phyloP scores from a whole-genome alignment of 768 basidiomycete species.

The Fibroporia radiculosa region DNA sequence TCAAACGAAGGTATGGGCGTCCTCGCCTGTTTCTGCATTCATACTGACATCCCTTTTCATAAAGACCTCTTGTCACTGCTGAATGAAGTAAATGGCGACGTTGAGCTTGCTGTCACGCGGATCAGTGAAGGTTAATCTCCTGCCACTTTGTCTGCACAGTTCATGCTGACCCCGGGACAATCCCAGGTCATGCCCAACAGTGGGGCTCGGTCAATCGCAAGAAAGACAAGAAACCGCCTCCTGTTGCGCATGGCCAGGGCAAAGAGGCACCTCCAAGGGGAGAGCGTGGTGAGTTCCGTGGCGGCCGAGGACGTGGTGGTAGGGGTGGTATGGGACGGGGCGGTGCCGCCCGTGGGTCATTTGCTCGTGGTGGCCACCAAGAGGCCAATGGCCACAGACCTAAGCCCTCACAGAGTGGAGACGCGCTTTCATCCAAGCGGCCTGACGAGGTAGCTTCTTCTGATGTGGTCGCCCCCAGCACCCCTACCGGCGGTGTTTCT shows the following conservation, averaged over 20 bases:
- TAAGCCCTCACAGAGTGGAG: conserved; percentile 26
- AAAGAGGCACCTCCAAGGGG: conserved; percentile 45
- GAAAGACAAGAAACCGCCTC: conserved; percentile 71
- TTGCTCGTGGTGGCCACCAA: conserved; percentile 43
- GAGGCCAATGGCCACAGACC: conserved; percentile 26
- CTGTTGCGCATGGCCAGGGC: conserved; percentile 32
- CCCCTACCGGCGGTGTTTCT: conserved; percentile 4
- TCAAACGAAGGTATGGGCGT: conserved; percentile 51
- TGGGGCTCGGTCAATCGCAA: conserved; percentile 83
- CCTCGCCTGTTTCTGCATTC: conserved; percentile 18
- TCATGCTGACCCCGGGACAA: conserved; percentile 13
- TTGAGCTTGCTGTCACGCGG: conserved; percentile 59
- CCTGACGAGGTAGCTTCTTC: conserved; percentile 10
- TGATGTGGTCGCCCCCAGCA: conserved; percentile 22
- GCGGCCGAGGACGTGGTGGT: conserved; percentile 54
- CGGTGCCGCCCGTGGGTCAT: conserved; percentile 33
- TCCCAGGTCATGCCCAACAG: conserved; percentile 61
- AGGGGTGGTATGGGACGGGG: conserved; percentile 38
- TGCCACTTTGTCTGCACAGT: conserved; percentile 9
- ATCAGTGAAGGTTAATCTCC: conserved; percentile 60
- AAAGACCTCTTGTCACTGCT: conserved; percentile 65
- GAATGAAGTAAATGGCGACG: conserved; percentile 59
- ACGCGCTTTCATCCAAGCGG: conserved; percentile 11
- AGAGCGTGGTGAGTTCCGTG: conserved; percentile 47
- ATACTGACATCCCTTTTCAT: conserved; percentile 15